Evolutionary conservation across 108 stramenopile genomes (phyloP).

Genomic region (Nitzschia sp.): DNA sequence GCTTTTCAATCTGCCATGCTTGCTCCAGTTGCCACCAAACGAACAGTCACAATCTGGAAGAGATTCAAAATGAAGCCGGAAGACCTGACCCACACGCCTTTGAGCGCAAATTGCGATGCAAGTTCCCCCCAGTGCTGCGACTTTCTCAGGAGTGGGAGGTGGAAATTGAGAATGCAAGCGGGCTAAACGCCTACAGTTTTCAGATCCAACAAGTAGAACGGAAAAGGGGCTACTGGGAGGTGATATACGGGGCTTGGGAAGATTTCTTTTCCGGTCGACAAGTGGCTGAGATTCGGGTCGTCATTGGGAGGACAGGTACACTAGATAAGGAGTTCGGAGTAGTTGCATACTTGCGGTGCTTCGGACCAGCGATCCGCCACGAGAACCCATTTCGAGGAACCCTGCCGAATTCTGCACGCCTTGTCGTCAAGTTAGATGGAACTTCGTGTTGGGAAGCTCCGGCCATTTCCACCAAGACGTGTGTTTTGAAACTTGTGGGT

Average conservation of each 20-base stretch:
- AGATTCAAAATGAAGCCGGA: conserved; percentile 13
- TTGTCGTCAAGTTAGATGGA: conserved; percentile 18
- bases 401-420: conserved; percentile 38
- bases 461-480: not conserved
- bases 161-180: conserved; percentile 27
- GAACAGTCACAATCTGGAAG: conserved; percentile 36
- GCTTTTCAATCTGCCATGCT: conserved; percentile 41
- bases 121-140: conserved; percentile 32
- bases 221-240: conserved; percentile 43
- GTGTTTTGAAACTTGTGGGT: conserved; percentile 25
- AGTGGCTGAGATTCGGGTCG: conserved; percentile 49
- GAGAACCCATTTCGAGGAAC: conserved; percentile 45
- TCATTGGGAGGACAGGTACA: conserved; percentile 27
- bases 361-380: conserved; percentile 49
- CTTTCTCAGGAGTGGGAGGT: conserved; percentile 38
- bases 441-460: conserved; percentile 33
- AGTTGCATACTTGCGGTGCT: conserved; percentile 44
- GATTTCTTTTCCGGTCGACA: conserved; percentile 47
- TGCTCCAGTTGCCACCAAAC: conserved; percentile 40
- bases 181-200: conserved; percentile 48
- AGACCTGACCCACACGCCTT: conserved; percentile 40
- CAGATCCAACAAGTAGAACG: conserved; percentile 50
- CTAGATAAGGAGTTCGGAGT: conserved; percentile 36
- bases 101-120: conserved; percentile 41
- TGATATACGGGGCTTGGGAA: conserved; percentile 54